These are phyloP conservation scores for Dipodascus albidus DNA, from an alignment of 805 yeast species.

Conservation along the genomic window DNA sequence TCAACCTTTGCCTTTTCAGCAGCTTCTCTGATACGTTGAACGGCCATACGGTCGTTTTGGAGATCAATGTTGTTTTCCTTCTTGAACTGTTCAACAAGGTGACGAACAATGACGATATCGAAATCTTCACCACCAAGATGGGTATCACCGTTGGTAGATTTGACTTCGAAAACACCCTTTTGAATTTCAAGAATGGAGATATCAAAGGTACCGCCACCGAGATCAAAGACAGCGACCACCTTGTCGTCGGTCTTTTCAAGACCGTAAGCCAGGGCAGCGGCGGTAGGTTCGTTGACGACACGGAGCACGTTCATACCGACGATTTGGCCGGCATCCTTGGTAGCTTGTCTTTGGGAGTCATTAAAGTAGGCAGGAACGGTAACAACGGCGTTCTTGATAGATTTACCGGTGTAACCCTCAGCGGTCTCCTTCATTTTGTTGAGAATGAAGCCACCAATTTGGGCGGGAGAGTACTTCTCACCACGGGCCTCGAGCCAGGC, in stretches of 20 bases:
- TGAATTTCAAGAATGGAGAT: conserved; percentile 92
- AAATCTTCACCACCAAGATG: conserved; percentile 91
- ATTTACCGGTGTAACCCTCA: conserved; percentile 79
- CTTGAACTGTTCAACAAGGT: conserved; percentile 70
- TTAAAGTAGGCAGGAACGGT: conserved; percentile 87
- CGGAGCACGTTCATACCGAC: conserved; percentile 86
- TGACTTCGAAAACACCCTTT: conserved; percentile 96
- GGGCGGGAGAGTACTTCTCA: conserved; percentile 84
- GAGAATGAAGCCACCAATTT: conserved; percentile 85
- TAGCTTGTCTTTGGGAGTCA: conserved; percentile 88
- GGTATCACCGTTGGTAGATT: conserved; percentile 94
- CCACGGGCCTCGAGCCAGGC: conserved; percentile 94
- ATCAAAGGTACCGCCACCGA: conserved; percentile 99
- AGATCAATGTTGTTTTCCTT: conserved; percentile 60
- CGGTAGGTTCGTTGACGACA: conserved; percentile 86
- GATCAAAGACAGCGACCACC: conserved; percentile 91
- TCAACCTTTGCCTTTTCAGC: conserved; percentile 87
- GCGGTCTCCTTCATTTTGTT: conserved; percentile 99
- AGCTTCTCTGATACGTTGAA: conserved; percentile 79
- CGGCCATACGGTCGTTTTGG: conserved; percentile 56
- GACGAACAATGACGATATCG: conserved; percentile 78
- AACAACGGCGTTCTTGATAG: conserved; percentile 80
- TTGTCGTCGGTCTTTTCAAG: conserved; percentile 73
- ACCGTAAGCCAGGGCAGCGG: conserved; percentile 93
- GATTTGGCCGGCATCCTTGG: conserved; percentile 96